phyloP scores from a whole-genome alignment of 371 early-diverging fungal species.

The Parasitella parasitica region DNA sequence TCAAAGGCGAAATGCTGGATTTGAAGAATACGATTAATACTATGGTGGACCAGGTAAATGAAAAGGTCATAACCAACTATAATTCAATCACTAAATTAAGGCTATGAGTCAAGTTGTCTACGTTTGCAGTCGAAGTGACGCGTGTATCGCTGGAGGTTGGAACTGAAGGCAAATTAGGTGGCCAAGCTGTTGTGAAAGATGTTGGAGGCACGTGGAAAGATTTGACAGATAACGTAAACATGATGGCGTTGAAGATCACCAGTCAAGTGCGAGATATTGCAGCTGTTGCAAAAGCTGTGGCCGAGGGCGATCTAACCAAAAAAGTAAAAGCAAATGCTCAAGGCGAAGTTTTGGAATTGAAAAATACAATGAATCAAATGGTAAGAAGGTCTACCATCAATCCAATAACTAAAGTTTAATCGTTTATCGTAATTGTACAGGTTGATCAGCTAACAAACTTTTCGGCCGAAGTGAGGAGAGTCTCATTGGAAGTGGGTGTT shows the following conservation, averaged over 20 bases:
- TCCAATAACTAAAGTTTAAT: too few relatives aligned
- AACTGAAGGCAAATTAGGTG: conserved; percentile 58
- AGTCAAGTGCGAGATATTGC: conserved; percentile 52
- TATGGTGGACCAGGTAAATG: conserved; percentile 58
- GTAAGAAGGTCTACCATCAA: conserved; percentile 8
- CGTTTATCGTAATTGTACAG: background rate
- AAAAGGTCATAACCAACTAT: background rate
- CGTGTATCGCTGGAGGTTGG: conserved; percentile 57
- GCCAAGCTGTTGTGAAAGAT: conserved; percentile 61
- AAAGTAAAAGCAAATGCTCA: conserved; percentile 51
- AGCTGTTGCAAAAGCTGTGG: conserved; percentile 47
- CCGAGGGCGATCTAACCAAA: conserved; percentile 44
- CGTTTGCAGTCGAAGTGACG: conserved; percentile 68
- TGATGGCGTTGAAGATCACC: conserved; percentile 52
- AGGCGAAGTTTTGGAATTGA: conserved; percentile 50
- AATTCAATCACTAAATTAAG: background rate
- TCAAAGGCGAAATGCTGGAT: conserved; percentile 64
- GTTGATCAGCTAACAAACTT: conserved; percentile 37
- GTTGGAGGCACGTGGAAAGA: conserved; percentile 66
- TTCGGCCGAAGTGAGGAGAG: conserved; percentile 46
- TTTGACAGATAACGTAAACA: conserved; percentile 63
- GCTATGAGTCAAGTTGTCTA: conserved; percentile 35
- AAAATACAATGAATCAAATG: conserved; percentile 50
- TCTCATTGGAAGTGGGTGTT: conserved; percentile 55
- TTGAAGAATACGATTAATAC: conserved; percentile 64